Evolutionary conservation across 1,284 basidiomycete species (phyloP).

Genomic region (Fomitopsis palustris): DNA sequence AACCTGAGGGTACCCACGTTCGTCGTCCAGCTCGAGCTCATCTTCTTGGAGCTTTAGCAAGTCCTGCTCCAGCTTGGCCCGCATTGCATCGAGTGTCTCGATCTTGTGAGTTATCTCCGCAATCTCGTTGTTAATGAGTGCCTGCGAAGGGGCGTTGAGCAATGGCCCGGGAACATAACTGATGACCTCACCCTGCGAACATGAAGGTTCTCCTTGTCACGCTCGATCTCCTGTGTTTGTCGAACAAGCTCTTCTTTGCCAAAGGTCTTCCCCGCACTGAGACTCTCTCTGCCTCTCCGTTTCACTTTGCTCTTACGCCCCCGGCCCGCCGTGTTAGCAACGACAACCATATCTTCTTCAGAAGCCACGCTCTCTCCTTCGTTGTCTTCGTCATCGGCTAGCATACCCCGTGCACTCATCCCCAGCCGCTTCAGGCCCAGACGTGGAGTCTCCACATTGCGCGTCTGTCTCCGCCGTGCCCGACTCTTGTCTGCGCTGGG

Average conservation of each 20-base stretch:
- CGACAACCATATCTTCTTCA: slow-evolving; percentile 63
- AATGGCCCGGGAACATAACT: neutral
- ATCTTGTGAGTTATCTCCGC: slow-evolving; percentile 87
- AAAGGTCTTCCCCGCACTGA: slow-evolving; percentile 66
- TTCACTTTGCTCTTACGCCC: slow-evolving; percentile 46
- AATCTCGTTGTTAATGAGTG: slow-evolving; percentile 82
- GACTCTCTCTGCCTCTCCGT: slow-evolving; percentile 60
- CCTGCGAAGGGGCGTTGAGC: slow-evolving; percentile 41
- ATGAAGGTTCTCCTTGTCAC: slow-evolving; percentile 87
- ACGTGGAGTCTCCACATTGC: slow-evolving; percentile 76
- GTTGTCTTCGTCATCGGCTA: slow-evolving; percentile 60
- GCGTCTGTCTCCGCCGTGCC: slow-evolving; percentile 69
- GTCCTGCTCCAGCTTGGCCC: slow-evolving; percentile 78
- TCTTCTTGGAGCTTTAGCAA: slow-evolving; percentile 90
- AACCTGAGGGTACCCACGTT: slow-evolving; percentile 51
- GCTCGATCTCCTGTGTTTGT: slow-evolving; percentile 80
- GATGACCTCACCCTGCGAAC: slow-evolving; percentile 69
- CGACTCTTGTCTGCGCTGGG: slow-evolving; percentile 81
- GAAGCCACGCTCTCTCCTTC: slow-evolving; percentile 60
- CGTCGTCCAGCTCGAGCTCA: slow-evolving; percentile 93
- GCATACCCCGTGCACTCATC: slow-evolving; percentile 71
- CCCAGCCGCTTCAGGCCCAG: slow-evolving; percentile 79
- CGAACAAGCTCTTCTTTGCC: slow-evolving; percentile 79
- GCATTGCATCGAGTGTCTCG: slow-evolving; percentile 78
- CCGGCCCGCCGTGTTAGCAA: slow-evolving; percentile 37